phyloP scores from a whole-genome alignment of 139 green algal genomes.

The Volvox africanus region DNA sequence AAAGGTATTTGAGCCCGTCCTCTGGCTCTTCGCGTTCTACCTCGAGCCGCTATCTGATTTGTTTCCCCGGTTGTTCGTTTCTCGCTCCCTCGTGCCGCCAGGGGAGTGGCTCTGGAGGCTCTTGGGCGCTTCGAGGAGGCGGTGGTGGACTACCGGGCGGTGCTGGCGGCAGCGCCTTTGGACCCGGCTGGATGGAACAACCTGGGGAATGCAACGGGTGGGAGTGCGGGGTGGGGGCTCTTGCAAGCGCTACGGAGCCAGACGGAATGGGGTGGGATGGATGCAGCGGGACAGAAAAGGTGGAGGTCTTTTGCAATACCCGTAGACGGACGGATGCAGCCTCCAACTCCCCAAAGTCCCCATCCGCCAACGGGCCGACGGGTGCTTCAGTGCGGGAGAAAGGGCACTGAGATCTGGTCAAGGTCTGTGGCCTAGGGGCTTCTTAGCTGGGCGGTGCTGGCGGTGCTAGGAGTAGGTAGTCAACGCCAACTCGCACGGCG shows the following conservation, averaged over 20 bases:
- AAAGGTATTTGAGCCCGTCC: background rate
- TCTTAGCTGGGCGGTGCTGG: no score
- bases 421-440: no score
- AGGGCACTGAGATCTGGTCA: no score
- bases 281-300: no score
- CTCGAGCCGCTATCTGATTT: background rate
- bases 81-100: conserved; percentile 14
- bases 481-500: no score
- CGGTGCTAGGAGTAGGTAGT: no score
- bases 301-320: no score
- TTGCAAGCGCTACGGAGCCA: background rate
- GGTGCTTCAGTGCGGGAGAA: no score
- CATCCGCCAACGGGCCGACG: no score
- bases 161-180: conserved; percentile 75
- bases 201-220: conserved; percentile 80
- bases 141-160: conserved; percentile 80
- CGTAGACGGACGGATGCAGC: no score
- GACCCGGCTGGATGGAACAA: conserved; percentile 93
- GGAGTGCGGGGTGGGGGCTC: background rate
- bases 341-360: no score
- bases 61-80: background rate
- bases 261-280: background rate
- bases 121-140: conserved; percentile 83
- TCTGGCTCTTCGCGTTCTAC: background rate
- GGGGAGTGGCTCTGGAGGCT: conserved; percentile 82